These are phyloP conservation scores for Acanthochlamys bracteata DNA, from an alignment of 106 monocot species.

Conservation along the genomic window DNA sequence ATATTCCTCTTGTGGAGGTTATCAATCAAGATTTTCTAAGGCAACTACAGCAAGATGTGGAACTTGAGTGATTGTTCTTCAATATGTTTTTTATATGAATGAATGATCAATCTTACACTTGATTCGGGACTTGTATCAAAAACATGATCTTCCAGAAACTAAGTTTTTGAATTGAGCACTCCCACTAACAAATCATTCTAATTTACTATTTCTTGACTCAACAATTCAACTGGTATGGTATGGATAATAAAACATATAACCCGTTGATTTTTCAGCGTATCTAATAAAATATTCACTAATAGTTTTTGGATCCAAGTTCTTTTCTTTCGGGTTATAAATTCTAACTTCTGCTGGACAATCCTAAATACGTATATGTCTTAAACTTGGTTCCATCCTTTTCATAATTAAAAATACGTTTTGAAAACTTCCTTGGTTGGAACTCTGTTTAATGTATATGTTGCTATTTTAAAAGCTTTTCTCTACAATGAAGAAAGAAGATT, in stretches of 20 bases:
- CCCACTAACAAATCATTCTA: slow-evolving; percentile 1
- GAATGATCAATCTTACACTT: not conserved
- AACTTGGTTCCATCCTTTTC: slow-evolving; percentile 4
- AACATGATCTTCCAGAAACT: not conserved
- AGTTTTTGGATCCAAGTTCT: not conserved
- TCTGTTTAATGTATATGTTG: not conserved
- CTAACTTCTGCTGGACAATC: slow-evolving; percentile 1
- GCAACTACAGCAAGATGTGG: too few species aligned
- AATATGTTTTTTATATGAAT: too few species aligned
- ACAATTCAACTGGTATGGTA: not conserved
- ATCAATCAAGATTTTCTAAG: too few species aligned
- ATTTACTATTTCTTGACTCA: not conserved
- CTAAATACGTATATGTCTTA: slow-evolving; percentile 8
- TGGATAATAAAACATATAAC: slow-evolving; percentile 4
- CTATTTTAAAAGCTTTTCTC: slow-evolving; percentile 1
- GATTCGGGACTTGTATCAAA: not conserved
- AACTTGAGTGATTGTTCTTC: too few species aligned
- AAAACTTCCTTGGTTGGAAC: slow-evolving; percentile 9
- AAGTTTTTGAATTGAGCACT: not conserved
- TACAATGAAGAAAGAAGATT: not conserved
- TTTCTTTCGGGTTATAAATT: slow-evolving; percentile 5
- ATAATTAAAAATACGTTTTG: slow-evolving; percentile 3
- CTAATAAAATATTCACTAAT: slow-evolving; percentile 1
- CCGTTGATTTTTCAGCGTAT: not conserved
- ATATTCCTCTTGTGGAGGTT: not conserved